Percentiles rank a stretch among this genome's conserved stretches.
Evolutionary conservation across 805 yeast genomes (phyloP).

Genomic region (Wickerhamomyces strasburgensis): DNA sequence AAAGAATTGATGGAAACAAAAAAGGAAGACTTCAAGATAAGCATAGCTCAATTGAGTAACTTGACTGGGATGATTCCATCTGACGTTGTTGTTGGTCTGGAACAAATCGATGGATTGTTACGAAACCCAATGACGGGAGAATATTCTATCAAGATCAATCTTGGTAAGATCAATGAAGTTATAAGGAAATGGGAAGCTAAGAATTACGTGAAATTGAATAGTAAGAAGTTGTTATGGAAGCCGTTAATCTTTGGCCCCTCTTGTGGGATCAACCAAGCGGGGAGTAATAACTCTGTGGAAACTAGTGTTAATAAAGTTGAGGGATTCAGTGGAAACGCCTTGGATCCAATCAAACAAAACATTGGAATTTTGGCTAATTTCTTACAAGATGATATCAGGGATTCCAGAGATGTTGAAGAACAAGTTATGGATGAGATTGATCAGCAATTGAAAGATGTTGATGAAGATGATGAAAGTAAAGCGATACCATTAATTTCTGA

Average conservation of each 20-base stretch:
- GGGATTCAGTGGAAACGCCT: conserved; percentile 10
- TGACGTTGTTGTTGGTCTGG: conserved; percentile 84
- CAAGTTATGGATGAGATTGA: conserved; percentile 48
- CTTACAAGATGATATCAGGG: conserved; percentile 63
- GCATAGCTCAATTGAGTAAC: conserved; percentile 59
- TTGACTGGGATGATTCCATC: conserved; percentile 82
- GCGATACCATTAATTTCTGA: conserved; percentile 9
- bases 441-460: conserved; percentile 14
- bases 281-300: conserved; percentile 27
- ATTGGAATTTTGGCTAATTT: conserved; percentile 56
- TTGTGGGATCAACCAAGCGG: conserved; percentile 65
- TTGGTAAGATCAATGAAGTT: conserved; percentile 35
- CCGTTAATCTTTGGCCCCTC: conserved; percentile 82
- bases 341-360: conserved; percentile 36
- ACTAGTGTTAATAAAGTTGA: conserved; percentile 12
- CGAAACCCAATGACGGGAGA: conserved; percentile 37
- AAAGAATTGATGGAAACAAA: conserved; percentile 9
- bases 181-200: conserved; percentile 51
- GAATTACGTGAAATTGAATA: conserved; percentile 45
- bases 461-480: conserved; percentile 15
- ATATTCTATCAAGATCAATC: conserved; percentile 52
- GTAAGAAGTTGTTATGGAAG: conserved; percentile 64
- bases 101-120: conserved; percentile 61
- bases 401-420: conserved; percentile 54
- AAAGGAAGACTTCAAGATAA: conserved; percentile 25